These are phyloP conservation scores for Brassica cretica DNA, from an alignment of 345 rosid genomes.

Conservation along the genomic window DNA sequence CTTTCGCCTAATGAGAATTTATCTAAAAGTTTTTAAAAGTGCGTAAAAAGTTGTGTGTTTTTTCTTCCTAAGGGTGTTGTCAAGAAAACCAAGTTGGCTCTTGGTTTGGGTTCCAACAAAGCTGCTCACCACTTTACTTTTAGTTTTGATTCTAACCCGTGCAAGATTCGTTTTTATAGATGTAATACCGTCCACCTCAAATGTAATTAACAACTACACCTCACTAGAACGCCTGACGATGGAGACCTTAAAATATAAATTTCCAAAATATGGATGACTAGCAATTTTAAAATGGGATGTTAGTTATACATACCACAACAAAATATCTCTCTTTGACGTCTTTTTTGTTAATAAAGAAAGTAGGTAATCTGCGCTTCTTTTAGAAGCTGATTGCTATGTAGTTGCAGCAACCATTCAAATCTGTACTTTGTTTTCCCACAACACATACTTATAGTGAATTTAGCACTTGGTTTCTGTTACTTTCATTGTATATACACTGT, in stretches of 20 bases:
- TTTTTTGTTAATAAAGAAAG: not conserved
- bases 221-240: not conserved
- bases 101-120: not conserved
- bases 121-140: not conserved
- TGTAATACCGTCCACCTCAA: not conserved
- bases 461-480: not conserved
- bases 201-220: not conserved
- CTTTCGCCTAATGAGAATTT: not conserved
- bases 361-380: not conserved
- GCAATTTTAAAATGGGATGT: not conserved
- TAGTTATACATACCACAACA: not conserved
- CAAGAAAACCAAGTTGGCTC: not conserved
- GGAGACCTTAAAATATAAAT: not conserved
- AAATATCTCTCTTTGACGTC: not conserved
- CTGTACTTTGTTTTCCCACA: not conserved
- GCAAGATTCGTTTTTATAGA: not conserved
- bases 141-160: conserved; percentile 1
- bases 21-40: not conserved
- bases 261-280: not conserved
- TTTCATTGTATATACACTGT: not conserved
- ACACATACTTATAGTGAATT: not conserved
- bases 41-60: not conserved
- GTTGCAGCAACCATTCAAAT: conserved; percentile 1
- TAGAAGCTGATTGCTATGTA: not conserved
- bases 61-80: not conserved